Conservation (phyloP, 2,329 filamentous ascomycete species). For the Pezicula carpinea region DNA sequence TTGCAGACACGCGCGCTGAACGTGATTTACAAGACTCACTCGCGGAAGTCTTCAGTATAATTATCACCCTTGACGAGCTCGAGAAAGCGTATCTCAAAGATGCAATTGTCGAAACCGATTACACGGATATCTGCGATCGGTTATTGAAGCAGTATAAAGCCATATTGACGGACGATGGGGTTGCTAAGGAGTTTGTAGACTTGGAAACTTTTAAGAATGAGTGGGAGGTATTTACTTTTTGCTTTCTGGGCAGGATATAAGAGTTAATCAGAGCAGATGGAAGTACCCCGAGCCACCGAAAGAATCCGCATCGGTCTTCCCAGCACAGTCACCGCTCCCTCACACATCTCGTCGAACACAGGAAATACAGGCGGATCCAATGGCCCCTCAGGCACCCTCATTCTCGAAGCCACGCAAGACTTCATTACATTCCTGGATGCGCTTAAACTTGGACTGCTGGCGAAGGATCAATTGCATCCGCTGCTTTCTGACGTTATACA, state of each 20-base stretch:
- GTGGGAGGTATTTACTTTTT: conserved; percentile 71
- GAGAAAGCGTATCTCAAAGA: conserved; percentile 97
- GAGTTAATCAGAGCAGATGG: conserved; percentile 55
- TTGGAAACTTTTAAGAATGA: conserved; percentile 86
- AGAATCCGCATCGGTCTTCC: conserved; percentile 89
- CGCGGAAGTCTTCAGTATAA: conserved; percentile 96
- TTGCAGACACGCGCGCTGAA: conserved; percentile 80
- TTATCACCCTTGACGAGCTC: conserved; percentile 88
- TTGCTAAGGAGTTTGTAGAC: conserved; percentile 82
- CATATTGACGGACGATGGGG: conserved; percentile 82
- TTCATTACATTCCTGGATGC: conserved; percentile 98
- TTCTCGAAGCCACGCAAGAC: conserved; percentile 89
- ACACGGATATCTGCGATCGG: conserved; percentile 93
- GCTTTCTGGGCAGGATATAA: not conserved
- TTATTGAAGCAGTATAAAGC: conserved; percentile 96
- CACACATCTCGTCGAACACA: conserved; percentile 37
- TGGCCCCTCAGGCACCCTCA: conserved; percentile 55
- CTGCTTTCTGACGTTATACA: conserved; percentile 94
- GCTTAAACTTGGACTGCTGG: conserved; percentile 83
- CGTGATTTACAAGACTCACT: conserved; percentile 93
- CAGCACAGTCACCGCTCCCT: conserved; percentile 62
- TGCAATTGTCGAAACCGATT: conserved; percentile 84
- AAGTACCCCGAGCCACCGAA: conserved; percentile 91
- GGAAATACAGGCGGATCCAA: conserved; percentile 36
- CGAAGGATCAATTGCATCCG: conserved; percentile 95